Conservation (phyloP, 2,329 filamentous ascomycete species). For the Leptosphaerulina australis region DNA sequence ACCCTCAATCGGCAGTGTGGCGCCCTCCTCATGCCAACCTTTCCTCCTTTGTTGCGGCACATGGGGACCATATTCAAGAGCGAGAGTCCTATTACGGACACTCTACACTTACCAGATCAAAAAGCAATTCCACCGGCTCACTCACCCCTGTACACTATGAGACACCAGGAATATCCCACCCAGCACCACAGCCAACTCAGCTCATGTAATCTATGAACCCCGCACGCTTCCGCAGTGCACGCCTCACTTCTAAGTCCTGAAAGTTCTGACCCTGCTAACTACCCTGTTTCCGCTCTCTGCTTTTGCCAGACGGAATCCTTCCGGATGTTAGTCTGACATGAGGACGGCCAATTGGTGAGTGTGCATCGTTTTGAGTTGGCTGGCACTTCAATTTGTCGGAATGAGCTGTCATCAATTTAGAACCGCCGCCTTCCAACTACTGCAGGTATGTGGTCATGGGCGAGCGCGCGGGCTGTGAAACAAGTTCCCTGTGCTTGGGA, state of each 20-base stretch:
- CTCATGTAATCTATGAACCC: slow-evolving; percentile 9
- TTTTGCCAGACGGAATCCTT: slow-evolving; percentile 11
- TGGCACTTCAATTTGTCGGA: slow-evolving; percentile 17
- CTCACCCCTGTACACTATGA: slow-evolving; percentile 13
- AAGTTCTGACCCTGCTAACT: not conserved
- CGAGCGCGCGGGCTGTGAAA: not conserved
- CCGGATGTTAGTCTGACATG: not conserved
- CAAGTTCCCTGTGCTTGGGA: not conserved
- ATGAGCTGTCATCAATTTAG: slow-evolving; percentile 10
- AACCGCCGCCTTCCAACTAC: not conserved
- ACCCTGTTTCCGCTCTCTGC: slow-evolving; percentile 3
- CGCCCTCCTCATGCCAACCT: not conserved
- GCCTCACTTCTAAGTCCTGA: slow-evolving; percentile 7
- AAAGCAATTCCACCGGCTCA: slow-evolving; percentile 6
- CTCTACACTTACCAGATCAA: not conserved
- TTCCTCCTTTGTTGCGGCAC: not conserved
- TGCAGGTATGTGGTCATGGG: slow-evolving; percentile 4
- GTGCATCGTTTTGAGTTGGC: slow-evolving; percentile 1
- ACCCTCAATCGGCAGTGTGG: not conserved
- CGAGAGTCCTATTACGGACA: not conserved
- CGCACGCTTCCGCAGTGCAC: slow-evolving; percentile 8
- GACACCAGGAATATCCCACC: slow-evolving; percentile 15
- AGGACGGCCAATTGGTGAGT: slow-evolving; percentile 3
- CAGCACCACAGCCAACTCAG: slow-evolving; percentile 9
- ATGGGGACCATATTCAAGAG: not conserved